Percentiles rank a stretch among this genome's conserved stretches.
Evolutionary conservation across 768 basidiomycete species (phyloP).

Genomic region (Suillus hirtellus): DNA sequence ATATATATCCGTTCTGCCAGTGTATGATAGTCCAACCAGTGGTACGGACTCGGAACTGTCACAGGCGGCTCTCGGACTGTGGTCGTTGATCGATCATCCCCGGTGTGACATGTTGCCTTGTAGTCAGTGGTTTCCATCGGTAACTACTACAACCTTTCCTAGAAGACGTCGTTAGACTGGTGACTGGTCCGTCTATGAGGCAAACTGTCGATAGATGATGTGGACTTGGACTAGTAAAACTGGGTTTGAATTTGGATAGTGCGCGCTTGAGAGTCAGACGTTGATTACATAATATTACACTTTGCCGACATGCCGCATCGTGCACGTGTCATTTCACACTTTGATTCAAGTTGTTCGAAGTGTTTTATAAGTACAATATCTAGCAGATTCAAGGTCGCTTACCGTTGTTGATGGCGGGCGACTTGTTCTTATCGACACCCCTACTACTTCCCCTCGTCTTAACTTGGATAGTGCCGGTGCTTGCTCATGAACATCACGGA

Average conservation of each 20-base stretch:
- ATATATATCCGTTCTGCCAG: not conserved
- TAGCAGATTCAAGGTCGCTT: not conserved
- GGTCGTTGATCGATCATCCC: not conserved
- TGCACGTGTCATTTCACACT: not conserved
- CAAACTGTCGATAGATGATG: too few relatives aligned
- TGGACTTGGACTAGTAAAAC: too few relatives aligned
- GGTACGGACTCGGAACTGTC: not conserved
- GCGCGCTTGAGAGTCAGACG: too few relatives aligned
- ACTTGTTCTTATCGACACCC: not conserved
- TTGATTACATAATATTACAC: too few relatives aligned
- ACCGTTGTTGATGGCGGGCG: not conserved
- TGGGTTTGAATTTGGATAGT: too few relatives aligned
- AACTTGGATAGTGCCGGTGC: slow-evolving; percentile 4
- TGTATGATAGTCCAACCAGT: not conserved
- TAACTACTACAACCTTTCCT: not conserved
- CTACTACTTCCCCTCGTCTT: not conserved
- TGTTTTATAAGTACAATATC: not conserved
- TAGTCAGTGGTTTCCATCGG: not conserved
- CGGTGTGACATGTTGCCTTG: not conserved
- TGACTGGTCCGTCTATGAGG: too few relatives aligned
- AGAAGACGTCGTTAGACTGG: not conserved
- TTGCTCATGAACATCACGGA: slow-evolving; percentile 65
- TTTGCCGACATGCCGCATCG: not conserved
- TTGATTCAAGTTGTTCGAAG: too few relatives aligned
- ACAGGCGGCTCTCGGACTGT: not conserved